phyloP scores from a whole-genome alignment of 345 rosid genomes.

The Aegle marmelos region DNA sequence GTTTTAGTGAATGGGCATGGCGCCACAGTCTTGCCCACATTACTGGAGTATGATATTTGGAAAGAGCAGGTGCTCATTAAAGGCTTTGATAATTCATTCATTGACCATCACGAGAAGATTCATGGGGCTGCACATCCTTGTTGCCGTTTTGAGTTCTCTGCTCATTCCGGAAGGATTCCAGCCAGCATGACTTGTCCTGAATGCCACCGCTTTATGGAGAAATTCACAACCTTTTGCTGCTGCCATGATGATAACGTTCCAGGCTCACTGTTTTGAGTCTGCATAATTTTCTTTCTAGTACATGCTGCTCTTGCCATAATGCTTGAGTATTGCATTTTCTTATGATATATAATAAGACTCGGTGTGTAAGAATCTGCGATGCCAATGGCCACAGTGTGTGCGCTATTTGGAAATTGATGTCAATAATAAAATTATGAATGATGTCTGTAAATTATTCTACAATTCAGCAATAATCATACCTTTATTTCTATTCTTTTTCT shows the following conservation, averaged over 20 bases:
- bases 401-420: neutral
- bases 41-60: constrained; percentile 66
- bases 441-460: neutral
- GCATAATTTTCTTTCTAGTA: neutral
- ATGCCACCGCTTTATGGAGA: constrained; percentile 72
- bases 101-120: constrained; percentile 56
- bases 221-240: constrained; percentile 59
- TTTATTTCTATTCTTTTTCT: neutral
- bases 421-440: neutral
- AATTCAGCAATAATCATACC: neutral
- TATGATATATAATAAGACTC: neutral
- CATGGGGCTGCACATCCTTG: constrained; percentile 49
- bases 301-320: neutral
- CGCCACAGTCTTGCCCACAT: constrained; percentile 44
- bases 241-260: constrained; percentile 58
- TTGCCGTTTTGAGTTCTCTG: constrained; percentile 70
- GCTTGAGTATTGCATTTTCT: neutral
- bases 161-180: constrained; percentile 56
- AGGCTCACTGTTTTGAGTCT: neutral
- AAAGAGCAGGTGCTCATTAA: constrained; percentile 46
- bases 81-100: constrained; percentile 56
- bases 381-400: neutral
- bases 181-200: constrained; percentile 72
- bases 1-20: constrained; percentile 59
- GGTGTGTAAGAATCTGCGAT: neutral